Evolutionary conservation across 2,329 filamentous ascomycete species (phyloP), one percentile per base, ranked within the genome.

Genomic region (Magnaporthiopsis incrustans): DNA sequence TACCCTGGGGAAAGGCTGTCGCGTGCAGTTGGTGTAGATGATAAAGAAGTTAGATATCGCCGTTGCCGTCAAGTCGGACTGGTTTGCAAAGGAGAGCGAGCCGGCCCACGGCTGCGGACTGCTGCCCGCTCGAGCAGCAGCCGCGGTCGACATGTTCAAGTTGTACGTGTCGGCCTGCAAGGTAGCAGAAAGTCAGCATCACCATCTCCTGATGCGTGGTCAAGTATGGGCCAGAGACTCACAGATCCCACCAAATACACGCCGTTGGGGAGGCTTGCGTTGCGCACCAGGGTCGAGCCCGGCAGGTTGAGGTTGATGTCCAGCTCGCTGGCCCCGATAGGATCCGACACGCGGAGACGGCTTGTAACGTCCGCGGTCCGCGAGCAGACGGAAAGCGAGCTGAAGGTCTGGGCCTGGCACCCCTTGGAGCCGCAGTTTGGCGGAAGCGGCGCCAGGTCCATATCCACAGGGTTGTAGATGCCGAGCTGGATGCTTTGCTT

Each of bases 21-120:
- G 22, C 3, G 65, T 67, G 53, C 66, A 59, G 66, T 66, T 70
- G 22, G 71, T 69, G 64, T 72, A 73, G 15, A 74, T 66, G 4
- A 73, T 27, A 53, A 70, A 72, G 66, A 73, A 67, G 33, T 71
- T 70, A 44, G 71, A 69, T 11, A 74, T 66, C 22, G 67, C 69
- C 57, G 68, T 67, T 32, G 63, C 63, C 22, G 67, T 57, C 8
- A 66, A 60, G 53, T 65, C 64, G 35, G 69, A 61, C 27, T 64
- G 62, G 26, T 65, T 59, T 15, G 65, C 62, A 57, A 71, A 69
- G 5, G 69, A 68, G 2, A 73, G 60, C 35, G 69, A 71, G 18
- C 63, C 61, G 4, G 64, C 65, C 2, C 65, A 61, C n/a, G 68
- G 66, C 14, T 66, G 66, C 66, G 65, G 71, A 63, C 25, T 44